Percentiles rank a stretch among this genome's conserved stretches.
These are phyloP conservation scores for Cercospora zeina DNA, from an alignment of 2,329 filamentous ascomycete species.

Conservation along the genomic window DNA sequence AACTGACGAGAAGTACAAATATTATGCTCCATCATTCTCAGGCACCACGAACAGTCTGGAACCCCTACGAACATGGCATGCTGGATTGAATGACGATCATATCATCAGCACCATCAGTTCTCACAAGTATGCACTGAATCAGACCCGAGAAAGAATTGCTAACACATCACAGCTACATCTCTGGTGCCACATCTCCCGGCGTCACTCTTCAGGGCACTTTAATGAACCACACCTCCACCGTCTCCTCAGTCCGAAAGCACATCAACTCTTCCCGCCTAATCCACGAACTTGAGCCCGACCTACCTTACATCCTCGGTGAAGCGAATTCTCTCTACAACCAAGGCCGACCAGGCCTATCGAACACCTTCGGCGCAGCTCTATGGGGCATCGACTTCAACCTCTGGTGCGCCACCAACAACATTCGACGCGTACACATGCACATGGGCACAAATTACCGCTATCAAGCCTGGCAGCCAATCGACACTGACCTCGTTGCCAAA, in stretches of 20 bases:
- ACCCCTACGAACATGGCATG: constrained; percentile 53
- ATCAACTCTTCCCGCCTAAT: constrained; percentile 48
- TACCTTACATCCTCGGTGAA: constrained; percentile 61
- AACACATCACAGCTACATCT: constrained; percentile 57
- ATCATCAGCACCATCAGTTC: constrained; percentile 58
- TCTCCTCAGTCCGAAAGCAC: constrained; percentile 52
- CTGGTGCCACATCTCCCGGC: constrained; percentile 58
- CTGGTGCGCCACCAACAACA: constrained; percentile 57
- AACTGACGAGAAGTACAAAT: constrained; percentile 48
- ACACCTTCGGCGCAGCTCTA: constrained; percentile 65
- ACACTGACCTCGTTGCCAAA: constrained; percentile 51
- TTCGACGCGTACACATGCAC: constrained; percentile 64
- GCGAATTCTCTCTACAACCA: constrained; percentile 64
- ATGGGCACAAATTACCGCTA: constrained; percentile 65
- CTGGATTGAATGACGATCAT: constrained; percentile 53
- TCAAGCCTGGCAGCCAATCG: constrained; percentile 60
- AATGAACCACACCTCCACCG: constrained; percentile 62
- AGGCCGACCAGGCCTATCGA: constrained; percentile 61
- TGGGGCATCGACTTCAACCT: constrained; percentile 66
- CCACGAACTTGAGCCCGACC: constrained; percentile 34
- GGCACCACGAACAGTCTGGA: constrained; percentile 56
- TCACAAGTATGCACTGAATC: constrained; percentile 54
- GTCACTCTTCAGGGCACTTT: constrained; percentile 63
- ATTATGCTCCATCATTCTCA: constrained; percentile 61
- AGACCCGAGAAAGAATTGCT: constrained; percentile 1